Percentiles rank a stretch among this genome's conserved stretches.
Evolutionary conservation across 208 protist genomes (phyloP).

Genomic region (Leptomonas pyrrhocoris): DNA sequence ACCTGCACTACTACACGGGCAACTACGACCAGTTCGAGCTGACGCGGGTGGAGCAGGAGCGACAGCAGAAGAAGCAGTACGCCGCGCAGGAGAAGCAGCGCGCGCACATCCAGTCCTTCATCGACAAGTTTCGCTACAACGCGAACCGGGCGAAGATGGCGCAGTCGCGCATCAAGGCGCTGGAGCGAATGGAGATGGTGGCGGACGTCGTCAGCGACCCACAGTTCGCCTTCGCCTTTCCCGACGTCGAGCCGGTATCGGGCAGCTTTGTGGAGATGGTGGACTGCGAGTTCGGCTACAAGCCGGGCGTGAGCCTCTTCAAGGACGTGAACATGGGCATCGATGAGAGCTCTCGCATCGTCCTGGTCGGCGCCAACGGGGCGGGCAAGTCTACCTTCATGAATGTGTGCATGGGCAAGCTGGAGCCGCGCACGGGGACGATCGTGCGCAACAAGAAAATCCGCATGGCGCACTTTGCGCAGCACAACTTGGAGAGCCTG

Average conservation of each 20-base stretch:
- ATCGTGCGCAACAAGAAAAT: constrained; percentile 90
- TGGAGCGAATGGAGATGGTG: constrained; percentile 91
- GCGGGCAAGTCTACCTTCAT: constrained; percentile 96
- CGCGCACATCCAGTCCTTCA: constrained; percentile 94
- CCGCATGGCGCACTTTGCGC: constrained; percentile 89
- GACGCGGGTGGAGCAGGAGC: constrained; percentile 85
- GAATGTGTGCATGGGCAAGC: constrained; percentile 87
- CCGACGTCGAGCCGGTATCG: constrained; percentile 79
- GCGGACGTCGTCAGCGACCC: constrained; percentile 88
- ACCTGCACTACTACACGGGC: constrained; percentile 92
- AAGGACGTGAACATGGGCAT: constrained; percentile 93
- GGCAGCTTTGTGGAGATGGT: constrained; percentile 85
- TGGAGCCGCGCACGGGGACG: constrained; percentile 83
- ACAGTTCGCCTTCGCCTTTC: constrained; percentile 92
- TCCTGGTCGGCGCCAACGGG: constrained; percentile 92
- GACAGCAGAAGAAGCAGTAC: constrained; percentile 87
- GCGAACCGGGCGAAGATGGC: constrained; percentile 92
- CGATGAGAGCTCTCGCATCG: constrained; percentile 87
- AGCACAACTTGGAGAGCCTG: constrained; percentile 94
- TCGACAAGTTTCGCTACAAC: constrained; percentile 93
- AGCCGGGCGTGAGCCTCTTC: constrained; percentile 81
- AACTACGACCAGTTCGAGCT: constrained; percentile 95
- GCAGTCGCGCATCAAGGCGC: constrained; percentile 94
- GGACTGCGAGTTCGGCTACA: constrained; percentile 94
- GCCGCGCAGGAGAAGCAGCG: constrained; percentile 92